Evolutionary conservation across 73 alveolate genomes (phyloP), one percentile per base, ranked within the genome.

Genomic region (Uronychia setigera): DNA sequence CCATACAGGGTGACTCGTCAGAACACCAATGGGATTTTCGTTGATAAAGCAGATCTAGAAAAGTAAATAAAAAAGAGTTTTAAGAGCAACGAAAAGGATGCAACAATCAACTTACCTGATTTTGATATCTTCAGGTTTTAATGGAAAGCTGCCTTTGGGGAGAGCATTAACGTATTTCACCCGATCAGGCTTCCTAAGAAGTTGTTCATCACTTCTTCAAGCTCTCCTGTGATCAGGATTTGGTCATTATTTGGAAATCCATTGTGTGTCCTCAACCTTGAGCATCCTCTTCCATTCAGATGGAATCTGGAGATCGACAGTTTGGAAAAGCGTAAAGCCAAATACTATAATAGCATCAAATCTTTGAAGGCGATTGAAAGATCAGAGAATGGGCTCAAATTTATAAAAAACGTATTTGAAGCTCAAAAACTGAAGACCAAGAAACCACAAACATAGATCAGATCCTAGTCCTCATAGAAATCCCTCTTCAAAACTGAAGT

Each of bases 271-370:
- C 33, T 82, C 26, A 83, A 83, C 59, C 26, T 83, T 13, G 90
- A 83, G 59, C 90, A 83, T 33, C 90, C 90, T 75, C 33, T 83
- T 1, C 90, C 90, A 0, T 74, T 60, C 59, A 28, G 90, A 32
- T 83, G 90, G 90, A 74, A 84, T 60, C 74, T 83, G 19, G 32
- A 29, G n/a, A 79, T 74, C 1, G 84, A 83, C 1, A 76, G 76
- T 59, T 77, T 33, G 28, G 60, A 76, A 31, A 83, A 83, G 29
- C 1, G 90, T 27, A 83, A 76, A 59, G 76, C 78, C 76, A 75
- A 83, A 34, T 80, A 34, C 25, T 33, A 60, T 0, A 83, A 83
- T 34, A 34, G 84, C 9, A 11, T 83, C 26, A 83, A 79, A 83
- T 34, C 76, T 1, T 11, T 83, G 59, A 75, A 75, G 27, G 90